phyloP scores from a whole-genome alignment of 208 protist genomes.

The Trypanosoma boissoni region DNA sequence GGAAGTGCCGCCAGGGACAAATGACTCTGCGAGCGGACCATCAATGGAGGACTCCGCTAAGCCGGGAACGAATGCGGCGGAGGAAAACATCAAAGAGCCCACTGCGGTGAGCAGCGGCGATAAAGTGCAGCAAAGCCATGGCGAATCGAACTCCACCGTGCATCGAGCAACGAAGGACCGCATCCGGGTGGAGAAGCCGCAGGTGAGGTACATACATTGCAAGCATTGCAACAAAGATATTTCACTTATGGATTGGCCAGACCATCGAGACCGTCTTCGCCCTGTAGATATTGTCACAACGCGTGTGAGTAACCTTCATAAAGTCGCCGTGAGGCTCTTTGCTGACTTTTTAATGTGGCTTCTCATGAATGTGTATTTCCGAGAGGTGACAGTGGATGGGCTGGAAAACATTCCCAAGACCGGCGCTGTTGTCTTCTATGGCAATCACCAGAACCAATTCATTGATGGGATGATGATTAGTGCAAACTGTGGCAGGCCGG shows the following conservation, averaged over 20 bases:
- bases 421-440: constrained; percentile 92
- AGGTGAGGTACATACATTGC: constrained; percentile 48
- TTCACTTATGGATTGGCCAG: constrained; percentile 65
- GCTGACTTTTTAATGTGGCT: constrained; percentile 86
- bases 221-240: constrained; percentile 57
- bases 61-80: neutral
- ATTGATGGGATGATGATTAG: constrained; percentile 91
- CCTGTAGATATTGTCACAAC: constrained; percentile 47
- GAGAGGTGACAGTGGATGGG: constrained; percentile 88
- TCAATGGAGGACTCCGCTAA: neutral
- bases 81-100: constrained; percentile 5
- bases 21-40: neutral
- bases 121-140: constrained; percentile 11
- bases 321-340: constrained; percentile 50
- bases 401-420: constrained; percentile 82
- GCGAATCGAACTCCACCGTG: constrained; percentile 1
- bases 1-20: too few relatives aligned
- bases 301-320: constrained; percentile 49
- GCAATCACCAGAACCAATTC: constrained; percentile 93
- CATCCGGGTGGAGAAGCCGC: constrained; percentile 34
- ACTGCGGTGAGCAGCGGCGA: constrained; percentile 17
- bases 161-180: constrained; percentile 32
- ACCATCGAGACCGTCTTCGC: constrained; percentile 68
- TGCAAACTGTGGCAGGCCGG: constrained; percentile 61
- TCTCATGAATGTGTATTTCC: constrained; percentile 89